phyloP scores from a whole-genome alignment of 2,329 filamentous ascomycete species.

The Pseudogymnoascus sp. region DNA sequence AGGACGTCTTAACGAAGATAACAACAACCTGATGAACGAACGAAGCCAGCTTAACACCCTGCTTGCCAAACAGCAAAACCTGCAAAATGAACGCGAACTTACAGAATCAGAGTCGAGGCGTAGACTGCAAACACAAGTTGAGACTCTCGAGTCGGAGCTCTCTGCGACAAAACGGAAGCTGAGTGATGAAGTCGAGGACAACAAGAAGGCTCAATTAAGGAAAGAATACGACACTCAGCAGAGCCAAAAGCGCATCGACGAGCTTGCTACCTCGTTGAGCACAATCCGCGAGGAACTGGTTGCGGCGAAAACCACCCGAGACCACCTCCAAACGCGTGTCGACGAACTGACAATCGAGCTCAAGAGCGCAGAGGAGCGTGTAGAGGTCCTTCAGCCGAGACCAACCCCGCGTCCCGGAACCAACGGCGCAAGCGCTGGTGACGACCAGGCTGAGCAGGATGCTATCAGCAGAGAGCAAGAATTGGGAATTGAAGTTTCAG shows the following conservation, averaged over 20 bases:
- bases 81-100: constrained; percentile 87
- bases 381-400: constrained; percentile 72
- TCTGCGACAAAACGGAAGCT: constrained; percentile 73
- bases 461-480: constrained; percentile 67
- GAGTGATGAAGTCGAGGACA: constrained; percentile 73
- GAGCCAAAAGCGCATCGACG: constrained; percentile 84
- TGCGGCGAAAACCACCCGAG: constrained; percentile 75
- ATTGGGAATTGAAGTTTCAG: constrained; percentile 71
- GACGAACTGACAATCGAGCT: constrained; percentile 85
- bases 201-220: constrained; percentile 71
- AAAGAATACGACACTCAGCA: constrained; percentile 89
- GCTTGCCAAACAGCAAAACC: constrained; percentile 73
- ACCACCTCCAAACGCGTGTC: constrained; percentile 81
- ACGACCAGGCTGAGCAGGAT: constrained; percentile 47
- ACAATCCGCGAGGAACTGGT: constrained; percentile 81
- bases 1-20: constrained; percentile 78
- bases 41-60: constrained; percentile 75
- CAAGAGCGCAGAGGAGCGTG: constrained; percentile 79
- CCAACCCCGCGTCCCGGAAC: constrained; percentile 54
- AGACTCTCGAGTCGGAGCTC: constrained; percentile 72
- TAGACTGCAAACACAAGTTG: constrained; percentile 68
- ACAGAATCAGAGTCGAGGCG: constrained; percentile 74
- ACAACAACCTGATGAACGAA: constrained; percentile 76
- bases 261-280: constrained; percentile 72
- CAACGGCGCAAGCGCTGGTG: constrained; percentile 34